Evolutionary conservation across 2,329 filamentous ascomycete genomes (phyloP), one percentile per base, ranked within the genome.

Genomic region (Epichloe scottii): DNA sequence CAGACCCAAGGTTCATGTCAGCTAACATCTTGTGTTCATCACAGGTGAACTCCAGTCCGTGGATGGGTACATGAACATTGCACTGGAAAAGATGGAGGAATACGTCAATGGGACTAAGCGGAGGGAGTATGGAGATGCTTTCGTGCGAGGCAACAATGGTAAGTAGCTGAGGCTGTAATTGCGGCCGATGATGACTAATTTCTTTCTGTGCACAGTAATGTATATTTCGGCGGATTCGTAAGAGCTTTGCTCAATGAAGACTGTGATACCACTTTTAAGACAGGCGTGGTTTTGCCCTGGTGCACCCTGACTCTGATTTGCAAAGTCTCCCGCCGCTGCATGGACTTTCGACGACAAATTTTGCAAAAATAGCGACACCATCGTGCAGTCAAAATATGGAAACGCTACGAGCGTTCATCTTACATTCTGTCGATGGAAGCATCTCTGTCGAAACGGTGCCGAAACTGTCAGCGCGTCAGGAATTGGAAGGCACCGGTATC

Each of bases 41-140:
- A 11, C n/a, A 96, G 91, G 93, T 59, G 89, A 96, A 66, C 78
- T 97, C 38, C 90, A 97, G 67, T 95, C 90, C 0, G 91, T 98
- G 47, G 93, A 98, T 68, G 93, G 93, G 49, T 98, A 97, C 72
- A 98, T 98, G 93, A 98, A 98, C 72, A 96, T 98, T 66, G 91
- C 93, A 12, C 79, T 98, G 33, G 93, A 98, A 69, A 93, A 95
- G 71, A 95, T 89, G 19, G 84, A 88, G 57, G 93, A 98, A 71
- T 89, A 84, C 60, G 85, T 96, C 59, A 85, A 95, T 63, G 91
- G 90, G 41, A 79, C 82, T 57, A 81, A 91, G 69, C 79, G 86
- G 61, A 79, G 87, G 61, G 86, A 80, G 50, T 96, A 95, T 66
- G 91, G 91, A 7, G 91, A 97, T 74, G 89, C 91, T 5, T 97